Base-by-base conservation (phyloP, 345 rosid genomes). In the Streptanthus diversifolius region DNA sequence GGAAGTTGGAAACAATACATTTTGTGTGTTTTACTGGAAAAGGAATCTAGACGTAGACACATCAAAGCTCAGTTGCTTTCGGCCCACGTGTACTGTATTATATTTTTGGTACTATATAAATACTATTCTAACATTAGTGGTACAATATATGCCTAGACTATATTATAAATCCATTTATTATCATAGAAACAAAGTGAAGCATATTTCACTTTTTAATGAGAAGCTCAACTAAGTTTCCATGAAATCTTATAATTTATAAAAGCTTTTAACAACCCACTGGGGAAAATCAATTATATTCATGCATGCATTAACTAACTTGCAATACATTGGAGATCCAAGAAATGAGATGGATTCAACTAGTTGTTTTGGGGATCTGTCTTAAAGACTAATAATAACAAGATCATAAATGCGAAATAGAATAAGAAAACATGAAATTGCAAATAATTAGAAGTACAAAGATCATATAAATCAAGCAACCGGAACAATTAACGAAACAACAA, bases 31-130 rank as follows among this genome's bases (percentile, higher is more conserved):
- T 72, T 62, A 61, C 53, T 39, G 35, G 29, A 62, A 72, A 72
- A 8, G 54, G 69, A 72, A 63, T 61, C 62, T 49, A 62, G 52
- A 52, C 63, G 54, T 62, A 71, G 53, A 61, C 63, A 70, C 59
- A 60, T 41, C 44, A 61, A 61, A 47, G 48, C 55, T 52, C 63
- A 70, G 15, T 70, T 64, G 32, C 70, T 66, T 71, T 45, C 70
- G 70, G 66, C 63, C 66, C 77, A 47, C 66, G 54, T 49, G 40
- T 69, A 70, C 57, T 45, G 5, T 70, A 35, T 58, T 35, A 7
- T 70, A 45, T 58, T 33, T 24, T 24, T 59, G 39, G 48, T 37
- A 24, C 18, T 45, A 10, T 47, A 54, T 30, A 53, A 27, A 15
- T 32, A 29, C 37, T 54, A 54, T 29, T 22, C 37, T 45, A 22